These are phyloP conservation scores for Linnemannia hyalina DNA, from an alignment of 192 early-diverging fungal species.

Conservation along the genomic window DNA sequence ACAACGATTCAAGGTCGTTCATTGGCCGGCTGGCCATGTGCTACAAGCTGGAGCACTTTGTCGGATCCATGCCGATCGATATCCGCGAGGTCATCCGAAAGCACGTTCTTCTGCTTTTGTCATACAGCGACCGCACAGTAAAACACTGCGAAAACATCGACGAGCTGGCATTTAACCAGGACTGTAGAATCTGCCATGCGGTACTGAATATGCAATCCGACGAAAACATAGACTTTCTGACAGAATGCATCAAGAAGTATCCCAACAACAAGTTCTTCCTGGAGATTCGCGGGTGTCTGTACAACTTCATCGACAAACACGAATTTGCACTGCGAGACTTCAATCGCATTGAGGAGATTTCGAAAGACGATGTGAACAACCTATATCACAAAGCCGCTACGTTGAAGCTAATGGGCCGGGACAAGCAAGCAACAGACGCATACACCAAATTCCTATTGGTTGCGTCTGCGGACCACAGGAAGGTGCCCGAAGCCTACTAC, in stretches of 20 bases:
- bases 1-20: constrained; percentile 43
- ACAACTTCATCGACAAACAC: constrained; percentile 40
- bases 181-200: constrained; percentile 45
- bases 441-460: constrained; percentile 39
- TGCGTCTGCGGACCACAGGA: constrained; percentile 44
- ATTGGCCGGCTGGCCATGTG: constrained; percentile 40
- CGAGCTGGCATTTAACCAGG: constrained; percentile 46
- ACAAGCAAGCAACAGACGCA: constrained; percentile 41
- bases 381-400: constrained; percentile 40
- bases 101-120: constrained; percentile 43
- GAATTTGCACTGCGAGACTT: constrained; percentile 46
- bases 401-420: constrained; percentile 44
- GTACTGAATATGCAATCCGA: constrained; percentile 41
- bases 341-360: constrained; percentile 42
- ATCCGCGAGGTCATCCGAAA: constrained; percentile 35
- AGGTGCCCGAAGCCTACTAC: constrained; percentile 48
- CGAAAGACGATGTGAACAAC: constrained; percentile 43
- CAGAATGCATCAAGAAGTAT: constrained; percentile 51
- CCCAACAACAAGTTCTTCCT: constrained; percentile 48
- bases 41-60: constrained; percentile 47
- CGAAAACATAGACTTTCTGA: constrained; percentile 43
- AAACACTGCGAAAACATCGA: constrained; percentile 28
- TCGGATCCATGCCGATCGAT: constrained; percentile 38
- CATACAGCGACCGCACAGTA: constrained; percentile 32
- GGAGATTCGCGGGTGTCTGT: constrained; percentile 39